Base-by-base conservation (phyloP, 164 flowering plant species). In the Kalanchoe fedtschenkoi region DNA sequence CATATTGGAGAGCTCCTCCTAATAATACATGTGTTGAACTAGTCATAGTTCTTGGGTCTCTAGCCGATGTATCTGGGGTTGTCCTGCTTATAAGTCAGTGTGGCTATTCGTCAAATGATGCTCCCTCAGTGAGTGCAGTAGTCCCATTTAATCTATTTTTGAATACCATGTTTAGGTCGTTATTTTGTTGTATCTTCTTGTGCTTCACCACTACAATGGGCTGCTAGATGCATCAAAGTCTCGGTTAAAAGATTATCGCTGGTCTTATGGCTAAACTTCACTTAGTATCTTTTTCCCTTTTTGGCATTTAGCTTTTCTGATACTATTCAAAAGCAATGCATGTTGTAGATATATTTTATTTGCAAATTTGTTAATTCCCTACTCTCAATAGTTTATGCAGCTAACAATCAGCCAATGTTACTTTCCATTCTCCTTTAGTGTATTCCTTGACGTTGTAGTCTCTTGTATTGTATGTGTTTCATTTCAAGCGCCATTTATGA, bases 1-100 rank as follows among this genome's bases (percentile, higher is more conserved):
- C 86, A 58, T 87, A 84, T 68, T 91, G 99, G 97, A 85, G 78
- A 79, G 96, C 96, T 71, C 85, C 96, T 30, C 66, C 86, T 19
- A 78, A 60, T 75, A 35, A 67, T 35, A 74, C 84, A 34, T 73
- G 61, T 69, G 86, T 82, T 66, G 97, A 95, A 70, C 73, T 91
- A 71, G 80, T 66, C 65, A 74, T 91, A 78, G 95, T 77, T 66
- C 97, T 95, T 66, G 71, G 89, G 57, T 69, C 69, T 63, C 79
- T 83, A 56, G 83, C 99, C 38, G 91, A 91, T 75, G 99, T 95
- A 51, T 83, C 84, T 47, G 95, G 91, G 38, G 88, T 91, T 26
- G 65, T 83, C 66, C 72, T 93, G 69, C 76, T 95, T 65, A 82
- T 95, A 68, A 95, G 99, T 75, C 87, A 93, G 5, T 87, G 96